A percentile compares a stretch with the other conserved stretches of the same genome.
phyloP scores from a whole-genome alignment of 2,329 filamentous ascomycete species.

The Aspergillus ochraceoroseus region DNA sequence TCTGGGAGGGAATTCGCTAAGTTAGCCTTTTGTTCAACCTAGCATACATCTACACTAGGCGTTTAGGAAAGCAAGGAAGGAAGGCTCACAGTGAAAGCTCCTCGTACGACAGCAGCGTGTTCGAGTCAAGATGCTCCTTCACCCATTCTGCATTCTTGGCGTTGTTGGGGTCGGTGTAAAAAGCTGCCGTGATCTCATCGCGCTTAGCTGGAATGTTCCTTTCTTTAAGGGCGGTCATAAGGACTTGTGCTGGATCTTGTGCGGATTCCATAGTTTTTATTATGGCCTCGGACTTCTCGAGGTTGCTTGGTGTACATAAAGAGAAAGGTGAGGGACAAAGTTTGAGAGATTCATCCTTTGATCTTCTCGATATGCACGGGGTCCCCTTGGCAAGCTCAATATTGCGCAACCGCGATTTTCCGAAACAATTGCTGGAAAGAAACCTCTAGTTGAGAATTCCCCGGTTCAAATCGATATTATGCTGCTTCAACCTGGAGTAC shows the following conservation, averaged over 20 bases:
- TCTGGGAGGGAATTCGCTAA: constrained; percentile 19
- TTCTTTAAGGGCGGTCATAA: constrained; percentile 30
- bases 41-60: no score
- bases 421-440: no score
- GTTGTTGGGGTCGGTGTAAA: constrained; percentile 21
- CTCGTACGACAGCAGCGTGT: constrained; percentile 40
- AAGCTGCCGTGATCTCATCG: constrained; percentile 28
- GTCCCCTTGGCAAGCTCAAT: constrained; percentile 3
- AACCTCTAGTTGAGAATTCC: no score
- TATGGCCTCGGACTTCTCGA: constrained; percentile 5
- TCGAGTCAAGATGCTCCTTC: constrained; percentile 28
- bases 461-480: no score
- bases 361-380: neutral
- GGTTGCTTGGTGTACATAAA: neutral
- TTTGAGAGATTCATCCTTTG: neutral
- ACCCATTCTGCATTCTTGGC: constrained; percentile 32
- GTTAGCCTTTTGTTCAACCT: neutral
- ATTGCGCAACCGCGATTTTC: neutral
- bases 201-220: constrained; percentile 28
- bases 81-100: constrained; percentile 35
- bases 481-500: no score
- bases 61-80: neutral
- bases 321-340: neutral
- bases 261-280: constrained; percentile 16
- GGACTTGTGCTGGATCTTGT: constrained; percentile 17